Conservation (phyloP, 1,284 basidiomycete species). For the Rhodotorula mucilaginosa region DNA sequence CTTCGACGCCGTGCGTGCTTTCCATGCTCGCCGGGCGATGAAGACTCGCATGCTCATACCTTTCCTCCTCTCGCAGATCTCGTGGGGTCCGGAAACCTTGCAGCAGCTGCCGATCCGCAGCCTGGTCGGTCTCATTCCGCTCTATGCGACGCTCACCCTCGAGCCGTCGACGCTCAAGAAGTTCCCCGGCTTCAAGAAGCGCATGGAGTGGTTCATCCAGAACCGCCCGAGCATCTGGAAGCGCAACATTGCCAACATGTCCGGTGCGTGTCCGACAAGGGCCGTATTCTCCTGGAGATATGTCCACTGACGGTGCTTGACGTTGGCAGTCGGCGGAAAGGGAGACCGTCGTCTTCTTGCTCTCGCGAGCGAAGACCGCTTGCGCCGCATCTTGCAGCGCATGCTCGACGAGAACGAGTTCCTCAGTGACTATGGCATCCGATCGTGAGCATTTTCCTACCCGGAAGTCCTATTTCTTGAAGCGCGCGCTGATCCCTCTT, state of each 20-base stretch:
- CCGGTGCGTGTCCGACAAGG: slow-evolving; percentile 54
- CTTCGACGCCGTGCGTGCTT: slow-evolving; percentile 69
- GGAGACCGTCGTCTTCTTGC: slow-evolving; percentile 86
- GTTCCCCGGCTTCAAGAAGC: slow-evolving; percentile 95
- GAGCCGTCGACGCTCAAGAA: slow-evolving; percentile 84
- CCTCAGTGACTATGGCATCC: slow-evolving; percentile 87
- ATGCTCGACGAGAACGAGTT: slow-evolving; percentile 98
- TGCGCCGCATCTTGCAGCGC: slow-evolving; percentile 83
- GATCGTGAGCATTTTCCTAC: slow-evolving; percentile 65
- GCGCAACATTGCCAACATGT: slow-evolving; percentile 96
- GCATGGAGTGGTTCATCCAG: slow-evolving; percentile 97
- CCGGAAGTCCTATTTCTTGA: not conserved
- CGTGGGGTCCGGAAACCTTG: slow-evolving; percentile 46
- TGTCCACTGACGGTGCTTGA: slow-evolving; percentile 3
- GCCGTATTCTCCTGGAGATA: too few relatives aligned
- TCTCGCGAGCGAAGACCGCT: slow-evolving; percentile 83
- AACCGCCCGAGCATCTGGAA: slow-evolving; percentile 80
- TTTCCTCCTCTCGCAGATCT: slow-evolving; percentile 24
- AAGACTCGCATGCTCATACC: not conserved
- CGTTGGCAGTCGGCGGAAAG: slow-evolving; percentile 63
- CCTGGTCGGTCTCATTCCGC: slow-evolving; percentile 90
- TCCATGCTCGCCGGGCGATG: slow-evolving; percentile 58
- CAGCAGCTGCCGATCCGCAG: slow-evolving; percentile 90
- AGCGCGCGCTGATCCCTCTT: not conserved
- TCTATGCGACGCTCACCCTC: slow-evolving; percentile 89